Evolutionary conservation across 208 protist species (phyloP).

Genomic region (Vickermania ingenoplastis): DNA sequence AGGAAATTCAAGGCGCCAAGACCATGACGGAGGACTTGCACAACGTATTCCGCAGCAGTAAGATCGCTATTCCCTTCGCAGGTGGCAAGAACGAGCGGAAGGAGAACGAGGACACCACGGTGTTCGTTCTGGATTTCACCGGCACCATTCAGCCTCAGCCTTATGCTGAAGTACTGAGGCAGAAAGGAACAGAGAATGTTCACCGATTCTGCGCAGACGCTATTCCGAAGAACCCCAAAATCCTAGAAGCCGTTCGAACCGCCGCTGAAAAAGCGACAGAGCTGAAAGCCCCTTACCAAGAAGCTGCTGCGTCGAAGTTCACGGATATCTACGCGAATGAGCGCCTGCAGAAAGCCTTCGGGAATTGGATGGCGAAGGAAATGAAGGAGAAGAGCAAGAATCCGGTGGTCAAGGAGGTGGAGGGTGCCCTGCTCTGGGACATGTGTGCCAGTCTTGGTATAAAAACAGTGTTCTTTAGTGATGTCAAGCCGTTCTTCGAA

Average conservation of each 20-base stretch:
- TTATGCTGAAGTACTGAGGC: not conserved
- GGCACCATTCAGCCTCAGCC: not conserved
- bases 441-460: constrained; percentile 21
- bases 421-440: constrained; percentile 52
- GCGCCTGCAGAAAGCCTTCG: constrained; percentile 16
- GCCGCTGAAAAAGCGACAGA: constrained; percentile 1
- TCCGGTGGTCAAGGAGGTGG: constrained; percentile 35
- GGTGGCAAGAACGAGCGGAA: not conserved
- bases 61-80: not conserved
- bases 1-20: not conserved
- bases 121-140: not conserved
- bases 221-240: constrained; percentile 20
- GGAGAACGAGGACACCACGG: not conserved
- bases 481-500: constrained; percentile 27
- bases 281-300: constrained; percentile 9
- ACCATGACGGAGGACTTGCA: constrained; percentile 3
- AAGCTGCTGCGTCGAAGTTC: constrained; percentile 6
- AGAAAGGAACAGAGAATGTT: not conserved
- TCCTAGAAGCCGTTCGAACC: constrained; percentile 10
- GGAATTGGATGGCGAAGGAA: constrained; percentile 10
- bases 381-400: constrained; percentile 13
- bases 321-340: not conserved
- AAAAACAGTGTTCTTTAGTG: constrained; percentile 24
- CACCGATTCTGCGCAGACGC: constrained; percentile 1
- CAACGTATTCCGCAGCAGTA: not conserved